phyloP scores from a whole-genome alignment of 2,329 filamentous ascomycete genomes.

The Aspergillaceae sp. region DNA sequence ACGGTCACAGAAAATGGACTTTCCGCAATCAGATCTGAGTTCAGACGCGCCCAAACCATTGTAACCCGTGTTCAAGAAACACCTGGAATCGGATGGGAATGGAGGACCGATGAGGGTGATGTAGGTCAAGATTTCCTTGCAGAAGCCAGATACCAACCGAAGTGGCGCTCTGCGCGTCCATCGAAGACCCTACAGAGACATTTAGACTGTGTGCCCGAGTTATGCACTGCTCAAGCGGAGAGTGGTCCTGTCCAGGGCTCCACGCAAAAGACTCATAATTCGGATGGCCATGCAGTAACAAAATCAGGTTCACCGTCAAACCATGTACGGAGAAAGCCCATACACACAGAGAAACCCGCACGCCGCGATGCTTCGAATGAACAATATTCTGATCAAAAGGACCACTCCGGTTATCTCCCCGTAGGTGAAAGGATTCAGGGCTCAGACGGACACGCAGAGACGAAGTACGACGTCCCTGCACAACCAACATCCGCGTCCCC shows the following conservation, averaged over 20 bases:
- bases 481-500: neutral
- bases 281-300: neutral
- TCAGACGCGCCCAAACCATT: slow-evolving; percentile 68
- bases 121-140: slow-evolving; percentile 20
- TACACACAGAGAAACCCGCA: neutral
- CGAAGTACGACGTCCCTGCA: neutral
- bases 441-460: neutral
- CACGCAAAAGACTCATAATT: neutral
- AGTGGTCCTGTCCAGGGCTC: neutral
- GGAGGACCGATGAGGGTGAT: slow-evolving; percentile 10
- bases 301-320: neutral
- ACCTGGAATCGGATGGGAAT: slow-evolving; percentile 15
- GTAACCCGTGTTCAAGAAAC: slow-evolving; percentile 45
- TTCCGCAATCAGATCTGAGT: slow-evolving; percentile 73
- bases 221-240: neutral
- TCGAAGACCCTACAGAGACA: neutral
- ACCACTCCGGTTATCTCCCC: neutral
- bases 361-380: neutral
- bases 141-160: neutral
- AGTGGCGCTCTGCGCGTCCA: neutral
- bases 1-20: slow-evolving; percentile 80
- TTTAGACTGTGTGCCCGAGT: neutral
- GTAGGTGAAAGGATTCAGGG: neutral
- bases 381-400: neutral
- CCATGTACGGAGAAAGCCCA: neutral